phyloP scores from a whole-genome alignment of 2,329 filamentous ascomycete genomes.

The Biscogniauxia mediterranea region DNA sequence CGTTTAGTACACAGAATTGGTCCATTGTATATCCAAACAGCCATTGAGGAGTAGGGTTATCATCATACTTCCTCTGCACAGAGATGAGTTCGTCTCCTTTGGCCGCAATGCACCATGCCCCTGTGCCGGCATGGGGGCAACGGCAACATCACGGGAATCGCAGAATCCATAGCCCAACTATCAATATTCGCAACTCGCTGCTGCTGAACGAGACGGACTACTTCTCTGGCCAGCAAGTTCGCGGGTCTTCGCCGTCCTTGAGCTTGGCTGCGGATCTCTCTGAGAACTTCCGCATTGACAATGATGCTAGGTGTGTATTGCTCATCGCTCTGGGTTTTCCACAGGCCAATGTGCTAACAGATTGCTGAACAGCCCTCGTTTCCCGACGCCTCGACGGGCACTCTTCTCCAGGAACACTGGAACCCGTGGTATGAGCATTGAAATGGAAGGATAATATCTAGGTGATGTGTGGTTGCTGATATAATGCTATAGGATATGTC shows the following conservation, averaged over 20 bases:
- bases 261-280: conserved; percentile 92
- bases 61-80: conserved; percentile 25
- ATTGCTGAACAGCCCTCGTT: conserved; percentile 61
- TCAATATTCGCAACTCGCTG: conserved; percentile 78
- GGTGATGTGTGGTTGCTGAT: conserved; percentile 15
- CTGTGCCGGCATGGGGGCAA: conserved; percentile 62
- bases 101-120: conserved; percentile 84
- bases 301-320: conserved; percentile 67
- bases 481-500: conserved; percentile 57
- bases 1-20: conserved; percentile 21
- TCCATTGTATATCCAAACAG: conserved; percentile 25
- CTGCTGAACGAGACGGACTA: conserved; percentile 66
- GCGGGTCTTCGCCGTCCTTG: conserved; percentile 85
- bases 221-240: conserved; percentile 74
- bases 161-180: conserved; percentile 55
- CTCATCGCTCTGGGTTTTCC: conserved; percentile 20
- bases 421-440: neutral
- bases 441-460: neutral
- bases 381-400: conserved; percentile 79
- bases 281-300: conserved; percentile 95
- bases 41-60: conserved; percentile 30
- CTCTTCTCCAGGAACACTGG: conserved; percentile 65
- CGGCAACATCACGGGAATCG: conserved; percentile 31
- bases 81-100: conserved; percentile 93
- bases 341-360: conserved; percentile 14